Percentiles rank a stretch among this genome's conserved stretches.
Evolutionary conservation across 768 basidiomycete genomes (phyloP).

Genomic region (Hericium erinaceus): DNA sequence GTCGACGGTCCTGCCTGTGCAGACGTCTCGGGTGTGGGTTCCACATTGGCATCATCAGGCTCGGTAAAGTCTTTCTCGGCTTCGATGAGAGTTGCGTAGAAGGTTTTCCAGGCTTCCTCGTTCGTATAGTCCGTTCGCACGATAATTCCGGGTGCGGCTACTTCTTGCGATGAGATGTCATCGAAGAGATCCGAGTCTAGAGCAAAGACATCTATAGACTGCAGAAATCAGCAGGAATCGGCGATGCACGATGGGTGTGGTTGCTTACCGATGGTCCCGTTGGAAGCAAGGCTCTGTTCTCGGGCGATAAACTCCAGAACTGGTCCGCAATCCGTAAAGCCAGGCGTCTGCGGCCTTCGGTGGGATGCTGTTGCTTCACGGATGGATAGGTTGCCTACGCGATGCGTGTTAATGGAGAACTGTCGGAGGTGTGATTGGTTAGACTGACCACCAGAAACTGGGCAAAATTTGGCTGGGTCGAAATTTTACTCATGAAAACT

Average conservation of each 20-base stretch:
- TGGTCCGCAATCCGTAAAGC: not conserved
- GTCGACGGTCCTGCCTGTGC: slow-evolving; percentile 4
- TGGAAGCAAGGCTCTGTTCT: not conserved
- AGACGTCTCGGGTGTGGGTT: slow-evolving; percentile 10
- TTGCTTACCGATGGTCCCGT: not conserved
- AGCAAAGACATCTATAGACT: no score
- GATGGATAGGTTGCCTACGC: not conserved
- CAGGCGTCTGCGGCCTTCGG: not conserved
- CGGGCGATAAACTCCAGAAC: not conserved
- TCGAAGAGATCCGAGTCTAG: slow-evolving; percentile 41
- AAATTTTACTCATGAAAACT: no score
- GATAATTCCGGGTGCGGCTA: slow-evolving; percentile 47
- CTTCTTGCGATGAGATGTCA: slow-evolving; percentile 31
- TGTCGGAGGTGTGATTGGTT: no score
- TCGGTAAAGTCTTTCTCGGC: slow-evolving; percentile 48
- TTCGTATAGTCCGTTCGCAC: slow-evolving; percentile 68
- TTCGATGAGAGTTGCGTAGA: slow-evolving; percentile 38
- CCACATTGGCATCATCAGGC: slow-evolving; percentile 13
- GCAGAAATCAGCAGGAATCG: no score
- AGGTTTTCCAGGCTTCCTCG: slow-evolving; percentile 55
- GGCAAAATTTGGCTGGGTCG: no score
- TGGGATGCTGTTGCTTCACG: not conserved
- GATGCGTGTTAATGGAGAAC: no score
- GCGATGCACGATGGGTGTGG: not conserved
- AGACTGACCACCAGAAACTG: no score